A percentile compares a stretch with the other conserved stretches of the same genome.
These are phyloP conservation scores for Suillus plorans DNA, from an alignment of 768 basidiomycete genomes.

Conservation along the genomic window DNA sequence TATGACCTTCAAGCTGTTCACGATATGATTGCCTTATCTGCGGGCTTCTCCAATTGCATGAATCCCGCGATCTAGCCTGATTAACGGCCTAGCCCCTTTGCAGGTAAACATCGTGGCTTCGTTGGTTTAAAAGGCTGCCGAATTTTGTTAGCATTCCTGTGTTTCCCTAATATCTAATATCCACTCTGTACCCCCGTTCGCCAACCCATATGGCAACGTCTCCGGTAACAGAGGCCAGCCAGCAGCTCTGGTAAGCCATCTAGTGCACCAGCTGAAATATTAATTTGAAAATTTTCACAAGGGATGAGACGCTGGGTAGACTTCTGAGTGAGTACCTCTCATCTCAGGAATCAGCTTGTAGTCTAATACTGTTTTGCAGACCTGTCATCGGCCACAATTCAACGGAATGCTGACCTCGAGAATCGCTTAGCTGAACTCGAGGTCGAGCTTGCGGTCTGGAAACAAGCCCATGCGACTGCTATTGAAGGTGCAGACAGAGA, in stretches of 20 bases:
- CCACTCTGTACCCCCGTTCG: slow-evolving; percentile 26
- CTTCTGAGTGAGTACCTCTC: slow-evolving; percentile 49
- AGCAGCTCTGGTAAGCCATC: slow-evolving; percentile 61
- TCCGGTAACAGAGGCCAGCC: slow-evolving; percentile 57
- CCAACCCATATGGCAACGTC: slow-evolving; percentile 52
- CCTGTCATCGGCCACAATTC: slow-evolving; percentile 62
- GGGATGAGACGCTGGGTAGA: slow-evolving; percentile 67
- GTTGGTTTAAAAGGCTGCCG: slow-evolving; percentile 37
- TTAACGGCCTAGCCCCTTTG: slow-evolving; percentile 48
- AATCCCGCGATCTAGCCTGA: slow-evolving; percentile 56
- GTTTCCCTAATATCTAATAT: slow-evolving; percentile 37
- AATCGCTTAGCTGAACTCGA: slow-evolving; percentile 66
- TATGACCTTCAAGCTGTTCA: slow-evolving; percentile 11
- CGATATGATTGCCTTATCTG: slow-evolving; percentile 30
- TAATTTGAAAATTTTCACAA: slow-evolving; percentile 30
- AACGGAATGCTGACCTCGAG: slow-evolving; percentile 64
- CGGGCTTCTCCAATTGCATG: slow-evolving; percentile 47
- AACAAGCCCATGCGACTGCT: slow-evolving; percentile 63
- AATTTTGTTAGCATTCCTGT: slow-evolving; percentile 27
- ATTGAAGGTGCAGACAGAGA: slow-evolving; percentile 65
- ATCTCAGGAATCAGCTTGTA: slow-evolving; percentile 5
- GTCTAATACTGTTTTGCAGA: slow-evolving; percentile 37
- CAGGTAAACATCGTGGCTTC: slow-evolving; percentile 27
- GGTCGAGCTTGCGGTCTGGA: slow-evolving; percentile 68
- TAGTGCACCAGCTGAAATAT: slow-evolving; percentile 9